Evolutionary conservation across 169 alveolate genomes (phyloP).

Genomic region (Plasmodium gonderi): DNA sequence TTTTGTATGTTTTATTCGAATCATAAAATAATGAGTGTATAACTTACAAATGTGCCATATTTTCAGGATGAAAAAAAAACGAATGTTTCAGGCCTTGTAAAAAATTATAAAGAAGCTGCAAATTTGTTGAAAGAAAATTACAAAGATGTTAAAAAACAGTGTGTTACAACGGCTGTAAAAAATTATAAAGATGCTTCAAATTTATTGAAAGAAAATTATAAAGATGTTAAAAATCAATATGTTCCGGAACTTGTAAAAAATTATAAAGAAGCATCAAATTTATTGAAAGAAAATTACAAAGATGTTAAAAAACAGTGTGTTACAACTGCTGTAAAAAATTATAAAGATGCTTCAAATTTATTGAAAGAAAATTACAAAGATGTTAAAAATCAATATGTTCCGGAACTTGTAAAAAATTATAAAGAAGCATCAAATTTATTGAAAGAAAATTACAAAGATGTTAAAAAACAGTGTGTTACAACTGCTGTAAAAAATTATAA

Average conservation of each 20-base stretch:
- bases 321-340: not conserved
- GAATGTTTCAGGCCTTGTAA: not conserved
- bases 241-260: not conserved
- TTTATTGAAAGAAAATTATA: not conserved
- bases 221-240: not conserved
- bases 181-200: not conserved
- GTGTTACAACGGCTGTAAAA: not conserved
- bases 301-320: not conserved
- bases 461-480: not conserved
- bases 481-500: too few relatives aligned
- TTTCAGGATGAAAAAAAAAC: not conserved
- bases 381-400: too few relatives aligned
- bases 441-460: not conserved
- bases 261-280: not conserved
- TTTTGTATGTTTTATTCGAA: not conserved
- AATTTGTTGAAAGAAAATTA: not conserved
- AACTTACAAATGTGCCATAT: not conserved
- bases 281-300: not conserved
- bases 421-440: not conserved
- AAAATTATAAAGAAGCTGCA: not conserved
- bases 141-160: not conserved
- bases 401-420: not conserved
- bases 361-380: not conserved
- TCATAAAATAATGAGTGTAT: not conserved
- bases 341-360: not conserved